Base-by-base conservation (phyloP, 2,329 filamentous ascomycete species). In the Diaporthe vaccinii region DNA sequence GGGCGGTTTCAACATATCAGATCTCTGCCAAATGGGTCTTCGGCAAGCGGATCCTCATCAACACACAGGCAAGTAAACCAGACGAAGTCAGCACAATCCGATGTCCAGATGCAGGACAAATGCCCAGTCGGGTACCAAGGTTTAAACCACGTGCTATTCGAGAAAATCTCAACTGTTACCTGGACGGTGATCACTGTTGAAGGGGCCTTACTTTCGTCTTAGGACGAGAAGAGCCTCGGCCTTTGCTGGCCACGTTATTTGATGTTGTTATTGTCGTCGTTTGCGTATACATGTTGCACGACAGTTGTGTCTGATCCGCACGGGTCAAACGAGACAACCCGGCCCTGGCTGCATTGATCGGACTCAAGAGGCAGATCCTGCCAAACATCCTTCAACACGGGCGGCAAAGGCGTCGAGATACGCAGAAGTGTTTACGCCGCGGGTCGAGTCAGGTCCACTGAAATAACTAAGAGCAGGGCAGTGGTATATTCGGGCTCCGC, bases 1-100 rank as follows among this genome's bases (percentile, higher is more conserved):
- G 78, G 78, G 79, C 76, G 79, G 84, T 85, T 85, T 86, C 84
- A 85, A 78, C 78, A 71, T 36, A 67, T 39, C 53, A 65, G 59
- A 59, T 58, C 67, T 62, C 69, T 51, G 25, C 69, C 69, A 25
- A 58, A 58, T 31, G 58, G 51, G 36, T 39, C 31, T 51, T 74
- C 72, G 53, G 74, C 62, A 62, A 73, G 53, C 46, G 44, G 44
- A 65, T 65, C 34, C 55, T 10, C 22, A 58, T 49, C 57, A 34
- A 46, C 53, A n/a, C 53, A 71, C 49, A 36, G 39, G 57, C 44
- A 53, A 74, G 65, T 39, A 65, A 34, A 73, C 39, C 70, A 57
- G 41, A 70, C 8, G 36, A 55, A 69, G 10, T 41, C 12, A 69
- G 46, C 39, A 70, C 25, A n/a, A 67, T 28, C 51, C 49, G 65